A percentile compares a stretch with the other conserved stretches of the same genome.
Conservation (phyloP, 2,329 filamentous ascomycete genomes). For the Rhynchosporium secalis region DNA sequence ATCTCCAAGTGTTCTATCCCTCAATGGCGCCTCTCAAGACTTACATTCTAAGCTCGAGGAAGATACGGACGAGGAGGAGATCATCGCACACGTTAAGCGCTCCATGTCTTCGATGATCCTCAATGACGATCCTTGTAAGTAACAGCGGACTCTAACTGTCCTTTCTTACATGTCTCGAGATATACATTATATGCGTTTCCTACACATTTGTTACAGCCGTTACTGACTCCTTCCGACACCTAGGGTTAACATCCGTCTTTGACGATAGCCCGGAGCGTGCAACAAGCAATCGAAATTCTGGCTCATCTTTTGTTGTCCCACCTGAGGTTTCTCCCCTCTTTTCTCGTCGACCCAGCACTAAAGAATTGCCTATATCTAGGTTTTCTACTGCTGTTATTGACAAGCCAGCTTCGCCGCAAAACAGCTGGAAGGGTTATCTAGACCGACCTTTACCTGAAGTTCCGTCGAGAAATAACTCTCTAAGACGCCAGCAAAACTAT, state of each 20-base stretch:
- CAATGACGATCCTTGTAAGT: conserved; percentile 12
- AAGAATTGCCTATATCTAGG: background rate
- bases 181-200: too few species aligned
- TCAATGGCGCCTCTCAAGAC: conserved; percentile 22
- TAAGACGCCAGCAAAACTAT: conserved; percentile 1
- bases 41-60: conserved; percentile 20
- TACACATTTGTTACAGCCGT: too few species aligned
- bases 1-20: conserved; percentile 28
- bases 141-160: too few species aligned
- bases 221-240: too few species aligned
- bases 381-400: conserved; percentile 19
- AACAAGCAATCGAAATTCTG: conserved; percentile 7
- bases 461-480: conserved; percentile 19
- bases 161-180: too few species aligned
- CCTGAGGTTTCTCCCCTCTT: conserved; percentile 2
- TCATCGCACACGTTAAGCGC: conserved; percentile 9
- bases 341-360: background rate
- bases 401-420: conserved; percentile 18
- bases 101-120: conserved; percentile 17
- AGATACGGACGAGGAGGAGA: conserved; percentile 4
- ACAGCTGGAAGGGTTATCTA: conserved; percentile 11
- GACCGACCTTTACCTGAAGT: conserved; percentile 26
- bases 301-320: conserved; percentile 9
- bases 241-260: conserved; percentile 26
- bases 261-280: conserved; percentile 23